A percentile compares a stretch with the other conserved stretches of the same genome.
Conservation (phyloP, 2,329 filamentous ascomycete genomes). For the Verticillium isaacii region DNA sequence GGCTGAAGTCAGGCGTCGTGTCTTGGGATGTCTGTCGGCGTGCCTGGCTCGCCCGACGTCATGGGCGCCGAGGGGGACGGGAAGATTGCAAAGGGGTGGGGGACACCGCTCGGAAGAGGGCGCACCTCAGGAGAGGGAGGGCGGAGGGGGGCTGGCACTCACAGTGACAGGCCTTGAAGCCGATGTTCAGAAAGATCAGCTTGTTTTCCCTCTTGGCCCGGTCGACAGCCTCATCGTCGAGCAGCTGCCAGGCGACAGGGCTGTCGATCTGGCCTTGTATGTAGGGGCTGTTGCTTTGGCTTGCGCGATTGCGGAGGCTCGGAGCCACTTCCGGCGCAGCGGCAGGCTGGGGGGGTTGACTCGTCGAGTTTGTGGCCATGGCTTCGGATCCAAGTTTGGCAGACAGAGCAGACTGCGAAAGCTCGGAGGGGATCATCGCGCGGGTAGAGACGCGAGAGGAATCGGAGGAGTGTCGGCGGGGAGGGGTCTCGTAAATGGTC, state of each 20-base stretch:
- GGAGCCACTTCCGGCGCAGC: slow-evolving; percentile 9
- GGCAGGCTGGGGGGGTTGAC: slow-evolving; percentile 17
- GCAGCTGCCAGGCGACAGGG: slow-evolving; percentile 86
- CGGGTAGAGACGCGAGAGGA: neutral
- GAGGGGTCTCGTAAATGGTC: neutral
- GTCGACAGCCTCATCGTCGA: slow-evolving; percentile 71
- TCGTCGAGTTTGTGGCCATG: slow-evolving; percentile 22
- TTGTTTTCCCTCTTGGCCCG: slow-evolving; percentile 79
- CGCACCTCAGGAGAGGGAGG: neutral
- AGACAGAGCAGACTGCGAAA: slow-evolving; percentile 16
- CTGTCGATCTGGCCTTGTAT: slow-evolving; percentile 74
- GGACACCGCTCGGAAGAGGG: neutral
- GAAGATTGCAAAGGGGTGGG: neutral
- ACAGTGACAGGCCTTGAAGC: slow-evolving; percentile 96
- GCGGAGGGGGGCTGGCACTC: slow-evolving; percentile 27
- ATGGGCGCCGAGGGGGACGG: neutral
- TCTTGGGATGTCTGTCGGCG: neutral
- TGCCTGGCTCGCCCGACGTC: neutral
- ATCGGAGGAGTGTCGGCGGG: neutral
- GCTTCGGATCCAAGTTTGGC: slow-evolving; percentile 4
- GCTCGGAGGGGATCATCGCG: slow-evolving; percentile 31
- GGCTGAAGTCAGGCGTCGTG: neutral
- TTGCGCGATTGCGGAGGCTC: slow-evolving; percentile 29
- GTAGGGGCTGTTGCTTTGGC: slow-evolving; percentile 42
- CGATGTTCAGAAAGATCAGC: slow-evolving; percentile 88